Conservation (phyloP, 257 asterid genomes). For the Penstemon eatonii region DNA sequence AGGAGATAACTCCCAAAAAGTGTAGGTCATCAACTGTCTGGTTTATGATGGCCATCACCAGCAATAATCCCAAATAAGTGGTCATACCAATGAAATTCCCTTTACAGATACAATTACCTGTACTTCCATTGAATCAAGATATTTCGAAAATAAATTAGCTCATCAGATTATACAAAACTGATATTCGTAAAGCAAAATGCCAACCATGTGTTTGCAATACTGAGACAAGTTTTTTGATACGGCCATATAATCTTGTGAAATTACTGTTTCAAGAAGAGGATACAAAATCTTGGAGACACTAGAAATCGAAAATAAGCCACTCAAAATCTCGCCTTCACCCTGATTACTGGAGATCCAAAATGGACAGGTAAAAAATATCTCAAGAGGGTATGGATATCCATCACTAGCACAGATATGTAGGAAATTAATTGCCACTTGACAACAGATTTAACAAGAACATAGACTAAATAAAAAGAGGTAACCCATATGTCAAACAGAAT, state of each 20-base stretch:
- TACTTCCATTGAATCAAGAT: neutral
- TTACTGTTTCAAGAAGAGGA: conserved; percentile 4
- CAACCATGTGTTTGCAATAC: neutral
- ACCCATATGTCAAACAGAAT: neutral
- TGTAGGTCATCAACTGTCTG: conserved; percentile 2
- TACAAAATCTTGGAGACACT: neutral
- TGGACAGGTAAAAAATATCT: conserved; percentile 13
- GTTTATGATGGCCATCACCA: conserved; percentile 17
- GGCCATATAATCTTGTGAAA: conserved; percentile 12
- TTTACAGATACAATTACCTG: neutral
- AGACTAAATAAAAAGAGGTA: conserved; percentile 1
- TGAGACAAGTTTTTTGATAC: neutral
- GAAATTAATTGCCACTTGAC: neutral
- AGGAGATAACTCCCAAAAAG: neutral
- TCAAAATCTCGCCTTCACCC: conserved; percentile 5
- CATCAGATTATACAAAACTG: neutral
- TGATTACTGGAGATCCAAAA: conserved; percentile 8
- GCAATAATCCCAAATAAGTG: neutral
- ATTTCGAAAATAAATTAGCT: conserved; percentile 7
- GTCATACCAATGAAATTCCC: too few relatives aligned
- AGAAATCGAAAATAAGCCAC: conserved; percentile 1
- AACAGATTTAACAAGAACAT: conserved; percentile 3
- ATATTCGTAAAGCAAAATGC: neutral
- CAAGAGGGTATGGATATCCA: conserved; percentile 6
- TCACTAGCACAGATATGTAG: neutral